Evolutionary conservation across 768 basidiomycete genomes (phyloP).

Genomic region (Termitomyces sp.): DNA sequence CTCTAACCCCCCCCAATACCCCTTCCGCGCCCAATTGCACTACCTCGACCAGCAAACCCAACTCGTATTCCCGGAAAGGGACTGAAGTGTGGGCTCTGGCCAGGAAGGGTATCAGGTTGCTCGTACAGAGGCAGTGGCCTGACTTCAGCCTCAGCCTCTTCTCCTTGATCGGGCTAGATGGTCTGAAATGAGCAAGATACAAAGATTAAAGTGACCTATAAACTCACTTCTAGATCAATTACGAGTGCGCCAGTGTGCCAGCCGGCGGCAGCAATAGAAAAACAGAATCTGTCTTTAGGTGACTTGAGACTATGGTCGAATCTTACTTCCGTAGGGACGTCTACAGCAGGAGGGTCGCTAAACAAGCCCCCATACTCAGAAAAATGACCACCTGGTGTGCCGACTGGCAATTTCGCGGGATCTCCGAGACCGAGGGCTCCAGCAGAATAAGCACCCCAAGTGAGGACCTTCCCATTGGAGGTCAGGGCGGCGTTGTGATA

Average conservation of each 20-base stretch:
- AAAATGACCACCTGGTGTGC: constrained; percentile 55
- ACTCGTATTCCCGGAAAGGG: constrained; percentile 37
- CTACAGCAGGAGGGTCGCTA: constrained; percentile 37
- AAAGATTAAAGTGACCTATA: neutral
- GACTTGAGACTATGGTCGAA: constrained; percentile 58
- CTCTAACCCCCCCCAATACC: neutral
- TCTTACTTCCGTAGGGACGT: constrained; percentile 60
- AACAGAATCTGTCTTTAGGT: constrained; percentile 62
- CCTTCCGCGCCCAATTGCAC: constrained; percentile 9
- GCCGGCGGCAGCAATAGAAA: constrained; percentile 75
- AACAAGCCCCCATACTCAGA: constrained; percentile 28
- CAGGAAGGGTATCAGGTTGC: constrained; percentile 19
- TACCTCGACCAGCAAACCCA: constrained; percentile 55
- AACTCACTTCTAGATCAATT: constrained; percentile 70
- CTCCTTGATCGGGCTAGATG: constrained; percentile 25
- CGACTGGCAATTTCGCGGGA: constrained; percentile 45
- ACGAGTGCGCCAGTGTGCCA: constrained; percentile 93
- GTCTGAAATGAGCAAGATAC: neutral
- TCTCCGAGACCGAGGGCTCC: constrained; percentile 89
- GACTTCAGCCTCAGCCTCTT: constrained; percentile 20
- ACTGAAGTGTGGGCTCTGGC: constrained; percentile 22
- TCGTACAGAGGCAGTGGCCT: constrained; percentile 8
- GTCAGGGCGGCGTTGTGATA: constrained; percentile 90
- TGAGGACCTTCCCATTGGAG: constrained; percentile 63
- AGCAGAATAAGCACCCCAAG: constrained; percentile 73